phyloP scores from a whole-genome alignment of 1,284 basidiomycete genomes.

The Peniophora sp. region DNA sequence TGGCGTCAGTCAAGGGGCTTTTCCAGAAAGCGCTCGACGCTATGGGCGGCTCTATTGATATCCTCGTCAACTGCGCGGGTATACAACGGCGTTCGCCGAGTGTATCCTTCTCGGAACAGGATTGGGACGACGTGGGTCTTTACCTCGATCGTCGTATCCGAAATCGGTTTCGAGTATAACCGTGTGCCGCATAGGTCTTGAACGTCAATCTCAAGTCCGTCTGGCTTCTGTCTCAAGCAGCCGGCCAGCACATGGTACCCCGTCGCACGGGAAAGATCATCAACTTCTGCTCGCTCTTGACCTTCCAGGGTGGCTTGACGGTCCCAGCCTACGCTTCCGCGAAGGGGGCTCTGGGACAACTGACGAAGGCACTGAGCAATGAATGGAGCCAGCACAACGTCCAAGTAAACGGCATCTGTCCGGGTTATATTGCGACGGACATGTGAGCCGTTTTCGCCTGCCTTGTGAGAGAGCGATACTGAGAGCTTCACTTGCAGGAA shows the following conservation, averaged over 20 bases:
- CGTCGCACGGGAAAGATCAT: conserved; percentile 72
- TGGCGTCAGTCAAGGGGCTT: conserved; percentile 56
- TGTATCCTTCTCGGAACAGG: conserved; percentile 74
- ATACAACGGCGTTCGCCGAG: conserved; percentile 85
- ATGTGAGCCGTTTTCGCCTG: conserved; percentile 42
- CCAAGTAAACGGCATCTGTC: conserved; percentile 86
- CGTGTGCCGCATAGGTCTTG: conserved; percentile 45
- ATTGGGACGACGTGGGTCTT: conserved; percentile 80
- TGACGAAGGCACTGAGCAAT: conserved; percentile 72
- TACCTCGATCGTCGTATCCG: not conserved
- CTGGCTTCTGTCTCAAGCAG: conserved; percentile 71
- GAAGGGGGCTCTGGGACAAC: conserved; percentile 80
- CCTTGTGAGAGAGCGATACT: too few species aligned
- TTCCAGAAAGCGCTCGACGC: conserved; percentile 58
- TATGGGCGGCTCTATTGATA: conserved; percentile 66
- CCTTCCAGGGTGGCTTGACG: conserved; percentile 74
- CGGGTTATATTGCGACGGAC: conserved; percentile 90
- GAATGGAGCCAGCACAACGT: conserved; percentile 80
- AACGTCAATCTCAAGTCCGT: conserved; percentile 73
- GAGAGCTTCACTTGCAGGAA: conserved; percentile 52
- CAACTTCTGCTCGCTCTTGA: conserved; percentile 73
- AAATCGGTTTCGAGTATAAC: too few species aligned
- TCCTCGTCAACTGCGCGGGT: conserved; percentile 92
- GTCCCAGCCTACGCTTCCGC: conserved; percentile 91
- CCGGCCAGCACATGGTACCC: conserved; percentile 75